Percentiles rank a stretch among this genome's conserved stretches.
phyloP scores from a whole-genome alignment of 108 stramenopile species.

The Fistulifera pelliculosa region DNA sequence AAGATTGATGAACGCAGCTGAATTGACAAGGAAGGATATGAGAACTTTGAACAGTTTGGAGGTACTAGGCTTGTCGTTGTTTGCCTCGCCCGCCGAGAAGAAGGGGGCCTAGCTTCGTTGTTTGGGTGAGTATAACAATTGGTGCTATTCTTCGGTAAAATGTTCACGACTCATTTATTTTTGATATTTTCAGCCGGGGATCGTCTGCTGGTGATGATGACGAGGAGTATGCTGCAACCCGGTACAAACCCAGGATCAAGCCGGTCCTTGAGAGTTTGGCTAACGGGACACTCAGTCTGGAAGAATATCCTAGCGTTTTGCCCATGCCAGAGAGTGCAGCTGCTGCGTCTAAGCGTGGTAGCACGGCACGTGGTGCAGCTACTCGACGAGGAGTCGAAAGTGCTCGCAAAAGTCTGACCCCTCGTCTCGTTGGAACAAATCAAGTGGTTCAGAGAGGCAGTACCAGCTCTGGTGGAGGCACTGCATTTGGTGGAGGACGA shows the following conservation, averaged over 20 bases:
- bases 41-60: conserved; percentile 52
- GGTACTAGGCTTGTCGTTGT: conserved; percentile 21
- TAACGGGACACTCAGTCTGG: conserved; percentile 50
- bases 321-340: conserved; percentile 59
- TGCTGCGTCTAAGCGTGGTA: conserved; percentile 17
- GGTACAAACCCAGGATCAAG: conserved; percentile 73
- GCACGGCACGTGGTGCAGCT: conserved; percentile 16
- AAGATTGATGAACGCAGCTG: conserved; percentile 60
- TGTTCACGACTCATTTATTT: too few species aligned
- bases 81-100: conserved; percentile 8
- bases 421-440: conserved; percentile 44
- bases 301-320: conserved; percentile 82
- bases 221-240: conserved; percentile 69
- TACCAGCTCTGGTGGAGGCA: conserved; percentile 3
- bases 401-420: conserved; percentile 23
- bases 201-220: conserved; percentile 28
- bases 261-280: conserved; percentile 54
- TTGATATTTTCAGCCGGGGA: too few species aligned
- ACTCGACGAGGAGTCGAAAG: conserved; percentile 7
- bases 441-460: conserved; percentile 1
- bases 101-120: conserved; percentile 6
- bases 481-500: conserved; percentile 49
- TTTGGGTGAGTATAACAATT: conserved; percentile 22
- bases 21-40: conserved; percentile 39
- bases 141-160: too few species aligned